These are phyloP conservation scores for Penicillium samsonianum DNA, from an alignment of 495 filamentous ascomycete species.

Conservation along the genomic window DNA sequence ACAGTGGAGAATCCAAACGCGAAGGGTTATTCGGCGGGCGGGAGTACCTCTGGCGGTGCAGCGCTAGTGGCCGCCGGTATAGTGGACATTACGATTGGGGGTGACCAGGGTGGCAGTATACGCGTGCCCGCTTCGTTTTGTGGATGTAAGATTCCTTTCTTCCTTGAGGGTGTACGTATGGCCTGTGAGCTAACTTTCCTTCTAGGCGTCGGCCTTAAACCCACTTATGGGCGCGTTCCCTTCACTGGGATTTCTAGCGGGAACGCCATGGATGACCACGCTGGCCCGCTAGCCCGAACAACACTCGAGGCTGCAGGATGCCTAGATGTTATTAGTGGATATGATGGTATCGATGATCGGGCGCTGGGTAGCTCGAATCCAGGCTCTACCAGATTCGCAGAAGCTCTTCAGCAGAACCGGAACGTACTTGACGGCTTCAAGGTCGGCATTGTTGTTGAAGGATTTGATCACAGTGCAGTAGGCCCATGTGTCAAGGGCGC, in stretches of 20 bases:
- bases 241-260: constrained; percentile 50
- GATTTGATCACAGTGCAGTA: constrained; percentile 45
- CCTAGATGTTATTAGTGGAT: constrained; percentile 54
- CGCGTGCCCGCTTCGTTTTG: constrained; percentile 55
- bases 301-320: constrained; percentile 53
- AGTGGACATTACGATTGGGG: constrained; percentile 58
- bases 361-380: constrained; percentile 47
- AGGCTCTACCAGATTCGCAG: constrained; percentile 42
- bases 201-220: constrained; percentile 47
- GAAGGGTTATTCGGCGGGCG: constrained; percentile 53
- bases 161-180: no score
- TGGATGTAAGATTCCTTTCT: constrained; percentile 33
- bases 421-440: constrained; percentile 49
- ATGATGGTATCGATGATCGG: constrained; percentile 59
- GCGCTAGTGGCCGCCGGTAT: constrained; percentile 52
- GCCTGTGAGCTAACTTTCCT: constrained; percentile 6
- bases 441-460: constrained; percentile 55
- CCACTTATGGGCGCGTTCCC: constrained; percentile 54
- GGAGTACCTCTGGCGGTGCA: constrained; percentile 58
- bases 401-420: constrained; percentile 26
- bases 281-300: constrained; percentile 50
- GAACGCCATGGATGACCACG: constrained; percentile 50
- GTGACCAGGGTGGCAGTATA: constrained; percentile 63
- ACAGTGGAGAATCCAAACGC: constrained; percentile 52
- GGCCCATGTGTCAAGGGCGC: constrained; percentile 43